Evolutionary conservation across 768 basidiomycete genomes (phyloP), one percentile per base, ranked within the genome.

Genomic region (Tylopilus cervinicoccineus): DNA sequence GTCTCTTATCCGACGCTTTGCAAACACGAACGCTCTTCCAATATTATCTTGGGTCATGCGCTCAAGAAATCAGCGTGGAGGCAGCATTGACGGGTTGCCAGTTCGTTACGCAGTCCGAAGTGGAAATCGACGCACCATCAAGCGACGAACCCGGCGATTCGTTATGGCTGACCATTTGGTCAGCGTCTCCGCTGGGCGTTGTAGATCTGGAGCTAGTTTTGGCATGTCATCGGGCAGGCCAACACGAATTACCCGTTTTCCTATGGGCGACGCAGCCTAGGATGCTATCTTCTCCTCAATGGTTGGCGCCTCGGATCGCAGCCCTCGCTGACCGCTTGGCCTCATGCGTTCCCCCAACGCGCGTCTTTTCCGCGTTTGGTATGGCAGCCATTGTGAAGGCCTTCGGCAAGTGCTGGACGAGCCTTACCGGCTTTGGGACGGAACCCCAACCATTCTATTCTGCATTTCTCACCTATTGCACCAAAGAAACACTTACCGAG

Each of bases 351-450:
- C 65, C 69, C 2, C 64, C 67, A 0, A 67, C 68, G 43, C 76
- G 78, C 43, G 75, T 79, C 36, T 80, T 76, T 61, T 74, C 79
- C 42, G 63, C 80, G 32, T 80, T 79, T 54, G 77, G 77, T 29
- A 66, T 68, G 53, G 65, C 70, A 0, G 31, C 53, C 10, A 64
- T 79, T 16, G 70, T 73, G 45, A 70, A 68, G 54, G 48, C 69
- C 6, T 81, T 81, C 50, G 58, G 71, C 33, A 63, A 61, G 40
- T 52, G 53, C 26, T 81, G 80, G 79, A 54, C 74, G n/a, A 54
- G 55, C 32, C 52, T 73, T 13, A 74, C 75, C 1, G 71, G 70
- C 34, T 62, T 70, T 48, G 54, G 54, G 22, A 50, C 71, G 36
- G 70, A 71, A 47, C 57, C 63, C 16, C 59, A 74, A 33, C 78